These are phyloP conservation scores for Achaetomium macrosporum DNA, from an alignment of 2,329 filamentous ascomycete species.

Conservation along the genomic window DNA sequence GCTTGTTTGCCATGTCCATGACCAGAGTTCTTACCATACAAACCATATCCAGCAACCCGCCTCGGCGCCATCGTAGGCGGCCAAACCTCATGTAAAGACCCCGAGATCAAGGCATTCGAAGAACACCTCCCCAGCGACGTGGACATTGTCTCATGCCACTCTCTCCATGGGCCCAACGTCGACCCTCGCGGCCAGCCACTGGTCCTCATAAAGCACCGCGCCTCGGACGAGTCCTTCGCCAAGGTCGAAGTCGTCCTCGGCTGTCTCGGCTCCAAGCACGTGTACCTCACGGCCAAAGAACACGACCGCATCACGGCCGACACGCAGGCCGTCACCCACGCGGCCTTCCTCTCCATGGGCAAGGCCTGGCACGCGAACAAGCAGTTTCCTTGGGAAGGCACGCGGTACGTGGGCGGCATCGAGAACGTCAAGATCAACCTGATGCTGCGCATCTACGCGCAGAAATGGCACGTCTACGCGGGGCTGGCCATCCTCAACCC, in stretches of 20 bases:
- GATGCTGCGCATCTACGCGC: conserved; percentile 91
- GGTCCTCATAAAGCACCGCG: conserved; percentile 87
- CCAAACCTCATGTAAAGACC: conserved; percentile 96
- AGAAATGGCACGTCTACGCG: conserved; percentile 99
- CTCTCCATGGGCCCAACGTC: conserved; percentile 86
- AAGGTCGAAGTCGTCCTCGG: conserved; percentile 78
- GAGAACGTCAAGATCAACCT: conserved; percentile 99
- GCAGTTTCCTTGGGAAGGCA: conserved; percentile 94
- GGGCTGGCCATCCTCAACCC: conserved; percentile 96
- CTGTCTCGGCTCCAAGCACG: conserved; percentile 78
- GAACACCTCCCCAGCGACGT: conserved; percentile 80
- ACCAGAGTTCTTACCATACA: conserved; percentile 18
- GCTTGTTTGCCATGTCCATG: not conserved
- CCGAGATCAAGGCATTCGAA: conserved; percentile 91
- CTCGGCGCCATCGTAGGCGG: conserved; percentile 92
- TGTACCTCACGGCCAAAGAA: conserved; percentile 77
- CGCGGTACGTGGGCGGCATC: conserved; percentile 93
- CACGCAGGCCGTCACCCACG: conserved; percentile 96
- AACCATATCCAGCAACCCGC: conserved; percentile 67
- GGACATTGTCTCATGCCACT: conserved; percentile 93
- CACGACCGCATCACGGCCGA: conserved; percentile 98
- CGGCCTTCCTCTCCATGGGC: conserved; percentile 95
- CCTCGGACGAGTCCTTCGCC: conserved; percentile 65
- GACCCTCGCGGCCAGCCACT: conserved; percentile 85
- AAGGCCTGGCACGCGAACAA: conserved; percentile 93